Evolutionary conservation across 1,139 yeast species (phyloP).

Genomic region (Zygosaccharomyces pseudobailii): DNA sequence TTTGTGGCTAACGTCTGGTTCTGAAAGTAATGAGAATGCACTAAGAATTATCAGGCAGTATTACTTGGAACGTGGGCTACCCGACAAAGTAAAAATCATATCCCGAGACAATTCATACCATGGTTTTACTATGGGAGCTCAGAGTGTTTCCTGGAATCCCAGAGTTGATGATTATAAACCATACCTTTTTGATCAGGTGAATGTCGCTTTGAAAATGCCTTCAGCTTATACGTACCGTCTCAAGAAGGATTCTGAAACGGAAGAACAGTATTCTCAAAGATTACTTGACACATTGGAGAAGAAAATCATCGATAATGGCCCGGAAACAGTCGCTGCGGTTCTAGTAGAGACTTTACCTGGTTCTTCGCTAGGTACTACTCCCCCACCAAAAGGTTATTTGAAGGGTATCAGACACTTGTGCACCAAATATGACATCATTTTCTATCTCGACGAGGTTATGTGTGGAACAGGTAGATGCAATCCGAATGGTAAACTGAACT

Average conservation of each 20-base stretch:
- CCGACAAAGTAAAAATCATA: conserved; percentile 46
- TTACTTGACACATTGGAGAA: conserved; percentile 47
- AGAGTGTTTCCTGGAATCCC: conserved; percentile 44
- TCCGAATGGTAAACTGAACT: conserved; percentile 42
- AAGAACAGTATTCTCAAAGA: conserved; percentile 45
- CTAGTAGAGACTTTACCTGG: conserved; percentile 56
- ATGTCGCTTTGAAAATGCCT: conserved; percentile 33
- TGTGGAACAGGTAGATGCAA: conserved; percentile 56
- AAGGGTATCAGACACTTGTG: conserved; percentile 50
- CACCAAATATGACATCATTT: conserved; percentile 53
- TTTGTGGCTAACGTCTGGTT: conserved; percentile 49
- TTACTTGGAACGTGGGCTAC: conserved; percentile 47
- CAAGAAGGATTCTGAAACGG: conserved; percentile 43
- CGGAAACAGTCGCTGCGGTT: conserved; percentile 50
- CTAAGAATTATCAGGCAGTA: conserved; percentile 54
- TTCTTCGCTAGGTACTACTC: conserved; percentile 52
- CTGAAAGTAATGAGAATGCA: conserved; percentile 59
- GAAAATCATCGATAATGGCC: conserved; percentile 45
- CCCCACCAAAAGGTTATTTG: conserved; percentile 55
- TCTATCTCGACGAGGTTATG: conserved; percentile 62
- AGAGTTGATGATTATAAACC: conserved; percentile 8
- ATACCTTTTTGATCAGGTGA: conserved; percentile 37
- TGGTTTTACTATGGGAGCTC: conserved; percentile 53
- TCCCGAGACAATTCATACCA: conserved; percentile 54
- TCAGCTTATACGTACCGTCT: conserved; percentile 47